phyloP scores from a whole-genome alignment of 768 basidiomycete genomes.

The Boletellus sp. region DNA sequence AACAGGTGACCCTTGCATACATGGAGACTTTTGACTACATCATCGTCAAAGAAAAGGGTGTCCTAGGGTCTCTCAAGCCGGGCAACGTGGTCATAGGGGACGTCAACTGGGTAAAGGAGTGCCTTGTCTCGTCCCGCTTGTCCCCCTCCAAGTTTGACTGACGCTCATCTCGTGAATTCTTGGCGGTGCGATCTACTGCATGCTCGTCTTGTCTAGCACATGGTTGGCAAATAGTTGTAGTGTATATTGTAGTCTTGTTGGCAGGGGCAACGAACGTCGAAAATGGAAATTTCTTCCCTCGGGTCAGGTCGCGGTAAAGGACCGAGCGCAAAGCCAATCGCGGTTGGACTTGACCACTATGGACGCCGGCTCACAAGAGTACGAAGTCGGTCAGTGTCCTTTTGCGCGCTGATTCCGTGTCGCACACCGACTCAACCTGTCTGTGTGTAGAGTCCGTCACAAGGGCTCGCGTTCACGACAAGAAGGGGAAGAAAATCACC shows the following conservation, averaged over 20 bases:
- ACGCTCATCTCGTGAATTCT: neutral
- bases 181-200: neutral
- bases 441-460: conserved; percentile 46
- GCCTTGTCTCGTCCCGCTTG: conserved; percentile 60
- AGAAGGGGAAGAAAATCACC: conserved; percentile 42
- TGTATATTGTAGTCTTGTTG: conserved; percentile 4
- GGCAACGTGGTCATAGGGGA: conserved; percentile 40
- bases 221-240: conserved; percentile 14
- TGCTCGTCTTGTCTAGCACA: conserved; percentile 1
- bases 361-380: conserved; percentile 46
- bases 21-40: conserved; percentile 53
- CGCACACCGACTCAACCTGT: conserved; percentile 1
- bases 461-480: conserved; percentile 47
- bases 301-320: neutral
- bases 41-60: conserved; percentile 48
- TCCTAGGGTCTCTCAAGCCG: conserved; percentile 27
- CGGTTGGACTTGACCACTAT: conserved; percentile 18
- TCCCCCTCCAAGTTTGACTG: conserved; percentile 29
- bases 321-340: neutral
- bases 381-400: conserved; percentile 60
- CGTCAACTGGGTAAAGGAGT: conserved; percentile 76
- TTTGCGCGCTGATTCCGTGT: neutral
- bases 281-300: conserved; percentile 20
- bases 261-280: neutral
- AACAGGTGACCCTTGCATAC: conserved; percentile 24